Conservation (phyloP, 805 yeast genomes). For the Pichia paraexigua region DNA sequence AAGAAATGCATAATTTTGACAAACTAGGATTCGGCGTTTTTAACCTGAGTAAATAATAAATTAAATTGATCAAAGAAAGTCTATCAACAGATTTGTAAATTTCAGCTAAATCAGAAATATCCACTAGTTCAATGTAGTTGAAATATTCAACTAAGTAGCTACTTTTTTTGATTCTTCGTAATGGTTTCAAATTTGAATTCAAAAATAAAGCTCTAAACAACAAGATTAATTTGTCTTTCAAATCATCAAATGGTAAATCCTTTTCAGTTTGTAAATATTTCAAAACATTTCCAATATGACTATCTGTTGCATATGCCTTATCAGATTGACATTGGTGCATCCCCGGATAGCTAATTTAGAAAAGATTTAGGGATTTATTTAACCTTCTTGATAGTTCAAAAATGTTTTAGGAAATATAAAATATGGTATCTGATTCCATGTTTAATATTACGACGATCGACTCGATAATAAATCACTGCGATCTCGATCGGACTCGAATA, state of each 20-base stretch:
- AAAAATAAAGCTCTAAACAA: neutral
- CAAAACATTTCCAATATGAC: neutral
- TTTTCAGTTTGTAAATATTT: neutral
- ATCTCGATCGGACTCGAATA: too few species aligned
- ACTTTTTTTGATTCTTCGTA: neutral
- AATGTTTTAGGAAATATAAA: too few species aligned
- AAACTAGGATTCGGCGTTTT: neutral
- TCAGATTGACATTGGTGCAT: neutral
- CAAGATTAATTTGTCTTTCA: neutral
- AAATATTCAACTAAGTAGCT: neutral
- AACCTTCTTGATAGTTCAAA: too few species aligned
- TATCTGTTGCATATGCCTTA: neutral
- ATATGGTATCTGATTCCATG: too few species aligned
- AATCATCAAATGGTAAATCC: neutral
- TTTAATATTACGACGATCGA: too few species aligned
- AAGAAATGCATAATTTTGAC: neutral
- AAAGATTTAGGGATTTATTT: too few species aligned
- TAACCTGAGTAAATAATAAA: neutral
- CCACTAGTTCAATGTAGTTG: neutral
- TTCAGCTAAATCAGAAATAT: neutral
- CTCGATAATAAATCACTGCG: too few species aligned
- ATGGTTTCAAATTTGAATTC: neutral
- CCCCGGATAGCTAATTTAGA: neutral
- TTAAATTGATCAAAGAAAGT: neutral
- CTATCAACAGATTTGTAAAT: neutral